Evolutionary conservation across 192 early-diverging fungal genomes (phyloP), one percentile per base, ranked within the genome.

Genomic region (Piromyces sp.): DNA sequence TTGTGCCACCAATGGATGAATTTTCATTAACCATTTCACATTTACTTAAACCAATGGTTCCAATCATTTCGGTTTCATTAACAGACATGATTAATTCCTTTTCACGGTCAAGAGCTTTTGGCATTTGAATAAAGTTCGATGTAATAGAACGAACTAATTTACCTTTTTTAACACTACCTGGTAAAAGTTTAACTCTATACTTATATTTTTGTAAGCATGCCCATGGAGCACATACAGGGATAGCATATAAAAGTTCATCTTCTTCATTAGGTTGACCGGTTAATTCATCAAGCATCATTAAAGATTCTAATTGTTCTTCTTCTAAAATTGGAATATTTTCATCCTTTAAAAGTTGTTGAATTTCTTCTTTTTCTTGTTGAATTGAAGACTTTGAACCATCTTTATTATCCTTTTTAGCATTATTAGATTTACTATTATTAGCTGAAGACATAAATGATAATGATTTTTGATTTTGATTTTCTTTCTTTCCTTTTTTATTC

Each of bases 211-310:
- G 92, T 19, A 99, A 86, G 6, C 93, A 90, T 13, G 83, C 82
- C 89, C 97, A 99, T 0, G 97, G 97, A 1, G 95, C 96, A 85
- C 97, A 96, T 14, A 99, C 94, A 0, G 97, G 95, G 15, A 99
- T 89, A 16, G 95, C 96, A 87, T 91, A 92, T 58, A 90, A 87
- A 22, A 99, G 83, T 36, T 91, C 92, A 87, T 99, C 97, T 2
- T 92, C 89, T 0, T 91, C 87, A 40, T 93, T 83, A 7, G 97
- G 97, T 30, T 90, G 84, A 12, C 92, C 89, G 1, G 95, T 97
- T 80, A 99, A 87, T 17, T 88, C 88, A 87, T 98, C 96, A 30
- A 98, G 86, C 51, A 68, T 68, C 51, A 68, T n/a, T 68, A 68
- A 68, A n/a, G 51, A 68, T n/a, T 68, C 51, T 68, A 68, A 68